Percentiles rank a stretch among this genome's conserved stretches.
Evolutionary conservation across 2,329 filamentous ascomycete genomes (phyloP).

Genomic region (Trichophyton rubrum): DNA sequence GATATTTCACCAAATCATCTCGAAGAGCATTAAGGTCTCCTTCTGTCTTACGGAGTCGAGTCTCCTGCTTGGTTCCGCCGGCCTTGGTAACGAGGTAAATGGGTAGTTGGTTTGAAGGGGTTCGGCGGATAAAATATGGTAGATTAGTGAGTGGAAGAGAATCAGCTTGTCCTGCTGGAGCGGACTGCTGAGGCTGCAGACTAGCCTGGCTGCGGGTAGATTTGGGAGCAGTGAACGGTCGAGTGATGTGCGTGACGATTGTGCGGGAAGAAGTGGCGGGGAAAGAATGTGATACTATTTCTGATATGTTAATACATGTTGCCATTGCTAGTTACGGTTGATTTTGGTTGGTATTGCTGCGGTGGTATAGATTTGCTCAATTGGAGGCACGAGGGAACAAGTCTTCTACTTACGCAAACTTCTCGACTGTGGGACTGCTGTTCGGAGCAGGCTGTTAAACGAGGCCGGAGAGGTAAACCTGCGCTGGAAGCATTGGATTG

Average conservation of each 20-base stretch:
- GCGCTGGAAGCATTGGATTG: background rate
- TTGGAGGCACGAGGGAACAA: background rate
- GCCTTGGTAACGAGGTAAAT: constrained; percentile 64
- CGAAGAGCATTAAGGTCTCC: constrained; percentile 56
- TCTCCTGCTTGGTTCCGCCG: constrained; percentile 63
- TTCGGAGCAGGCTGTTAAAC: background rate
- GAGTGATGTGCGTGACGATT: constrained; percentile 11
- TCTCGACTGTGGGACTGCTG: background rate
- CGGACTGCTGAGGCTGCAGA: background rate
- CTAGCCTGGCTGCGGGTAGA: constrained; percentile 4
- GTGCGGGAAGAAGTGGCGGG: constrained; percentile 7
- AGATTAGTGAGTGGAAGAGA: constrained; percentile 32
- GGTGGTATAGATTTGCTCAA: background rate
- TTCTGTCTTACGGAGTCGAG: constrained; percentile 64
- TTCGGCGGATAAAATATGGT: constrained; percentile 61
- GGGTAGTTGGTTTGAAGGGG: constrained; percentile 55
- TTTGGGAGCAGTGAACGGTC: constrained; percentile 13
- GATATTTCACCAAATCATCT: constrained; percentile 47
- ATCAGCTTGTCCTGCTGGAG: constrained; percentile 7
- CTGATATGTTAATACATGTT: background rate
- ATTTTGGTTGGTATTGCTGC: background rate
- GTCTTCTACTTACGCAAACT: background rate
- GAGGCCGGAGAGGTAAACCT: background rate
- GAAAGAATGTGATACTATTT: background rate
- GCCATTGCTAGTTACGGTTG: background rate